Conservation (phyloP, 139 green algal genomes). For the Raphidocelis subcapitata region DNA sequence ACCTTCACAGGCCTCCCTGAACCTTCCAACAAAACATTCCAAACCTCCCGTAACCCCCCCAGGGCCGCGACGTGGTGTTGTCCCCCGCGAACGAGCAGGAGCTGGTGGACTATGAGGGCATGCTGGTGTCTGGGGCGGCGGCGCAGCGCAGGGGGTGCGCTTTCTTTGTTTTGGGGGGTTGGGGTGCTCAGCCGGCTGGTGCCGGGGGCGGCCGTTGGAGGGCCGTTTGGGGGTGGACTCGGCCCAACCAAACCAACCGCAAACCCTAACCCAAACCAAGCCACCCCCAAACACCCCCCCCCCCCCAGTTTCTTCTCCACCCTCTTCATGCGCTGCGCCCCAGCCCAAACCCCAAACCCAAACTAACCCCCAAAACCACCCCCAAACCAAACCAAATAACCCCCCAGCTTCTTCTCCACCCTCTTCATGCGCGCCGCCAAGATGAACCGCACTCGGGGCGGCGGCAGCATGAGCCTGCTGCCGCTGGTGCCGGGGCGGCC, state of each 20-base stretch:
- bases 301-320: conserved; percentile 72
- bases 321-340: conserved; percentile 46
- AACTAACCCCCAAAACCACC: too few relatives aligned
- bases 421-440: conserved; percentile 85
- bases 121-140: conserved; percentile 77
- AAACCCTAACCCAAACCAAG: too few relatives aligned
- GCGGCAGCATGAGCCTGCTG: conserved; percentile 76
- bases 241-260: too few relatives aligned
- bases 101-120: conserved; percentile 82
- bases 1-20: neutral
- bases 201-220: neutral
- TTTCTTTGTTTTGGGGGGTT: neutral
- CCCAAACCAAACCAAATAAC: neutral
- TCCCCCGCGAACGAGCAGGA: conserved; percentile 36
- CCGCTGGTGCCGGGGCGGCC: conserved; percentile 68
- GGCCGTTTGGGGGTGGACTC: too few relatives aligned
- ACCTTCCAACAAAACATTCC: neutral
- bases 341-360: too few relatives aligned
- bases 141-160: conserved; percentile 47
- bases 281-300: neutral
- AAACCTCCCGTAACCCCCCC: too few relatives aligned
- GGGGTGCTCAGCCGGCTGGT: neutral
- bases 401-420: conserved; percentile 72
- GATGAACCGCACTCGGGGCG: conserved; percentile 57
- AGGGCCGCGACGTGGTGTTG: conserved; percentile 16